Base-by-base conservation (phyloP, 1,284 basidiomycete genomes). In the Paramarasmius palmivorus region DNA sequence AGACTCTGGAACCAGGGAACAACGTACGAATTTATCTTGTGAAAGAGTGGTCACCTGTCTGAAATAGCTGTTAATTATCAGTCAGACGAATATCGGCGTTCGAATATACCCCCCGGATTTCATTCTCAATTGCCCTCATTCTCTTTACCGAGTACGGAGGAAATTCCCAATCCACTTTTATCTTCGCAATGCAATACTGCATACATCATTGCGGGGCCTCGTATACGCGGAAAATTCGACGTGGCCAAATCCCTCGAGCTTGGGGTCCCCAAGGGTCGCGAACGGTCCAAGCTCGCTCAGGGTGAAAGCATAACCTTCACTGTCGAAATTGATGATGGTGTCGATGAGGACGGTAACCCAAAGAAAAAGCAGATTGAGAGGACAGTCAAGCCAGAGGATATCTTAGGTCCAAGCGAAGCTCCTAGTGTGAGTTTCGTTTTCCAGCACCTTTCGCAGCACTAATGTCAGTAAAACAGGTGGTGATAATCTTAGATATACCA, bases 201-300 rank as follows among this genome's bases (percentile, higher is more conserved):
- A 4, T 97, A 95, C 66, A 77, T 95, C 22, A 69, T 89, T 39
- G 78, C 92, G 46, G 92, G 93, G 0, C 91, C 93, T 0, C 77
- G 77, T 2, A 75, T 87, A 36, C 84, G 93, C 2, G 95, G 95
- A n/a, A 93, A 92, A 68, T 96, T 98, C 64, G 83, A 96, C 58
- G 83, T 71, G 0, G 70, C 71, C 53, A 86, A 83, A 58, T 92
- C 94, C 0, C 65, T 75, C 5, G 79, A 73, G 32, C 74, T 94
- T 1, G 87, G 88, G 8, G 74, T 98, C 2, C 77, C 81, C 1
- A 72, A 73, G 2, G 90, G 92, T 0, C 78, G 73, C 70, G n/a
- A 76, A 68, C 36, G 90, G 81, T 3, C 76, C 76, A 65, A 62
- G 60, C 71, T 82, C 25, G 79, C 75, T 52, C 79, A 62, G 59